phyloP scores from a whole-genome alignment of 805 yeast genomes.

The Pichia scutulata region DNA sequence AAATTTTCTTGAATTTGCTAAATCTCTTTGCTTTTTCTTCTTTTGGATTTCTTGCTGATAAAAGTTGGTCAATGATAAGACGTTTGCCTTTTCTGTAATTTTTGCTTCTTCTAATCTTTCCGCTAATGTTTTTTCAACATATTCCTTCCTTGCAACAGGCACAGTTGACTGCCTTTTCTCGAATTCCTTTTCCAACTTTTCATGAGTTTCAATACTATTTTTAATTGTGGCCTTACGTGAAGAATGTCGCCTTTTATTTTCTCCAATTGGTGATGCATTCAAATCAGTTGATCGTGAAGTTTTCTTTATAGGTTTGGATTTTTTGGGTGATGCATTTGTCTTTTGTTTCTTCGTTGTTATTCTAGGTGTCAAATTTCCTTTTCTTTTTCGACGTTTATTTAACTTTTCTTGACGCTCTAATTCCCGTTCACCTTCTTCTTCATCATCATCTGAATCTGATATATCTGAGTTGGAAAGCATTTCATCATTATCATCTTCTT shows the following conservation, averaged over 20 bases:
- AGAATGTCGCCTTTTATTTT: constrained; percentile 57
- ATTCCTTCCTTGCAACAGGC: constrained; percentile 28
- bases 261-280: constrained; percentile 21
- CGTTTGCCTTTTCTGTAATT: constrained; percentile 74
- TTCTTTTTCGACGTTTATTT: constrained; percentile 34
- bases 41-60: constrained; percentile 79
- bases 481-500: constrained; percentile 22
- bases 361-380: constrained; percentile 31
- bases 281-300: not conserved
- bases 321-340: not conserved
- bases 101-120: constrained; percentile 76
- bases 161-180: constrained; percentile 34
- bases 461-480: constrained; percentile 50
- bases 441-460: constrained; percentile 45
- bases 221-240: constrained; percentile 71
- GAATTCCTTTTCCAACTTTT: constrained; percentile 63
- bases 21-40: constrained; percentile 67
- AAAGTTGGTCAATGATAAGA: constrained; percentile 64
- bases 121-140: constrained; percentile 52
- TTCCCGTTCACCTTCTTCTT: constrained; percentile 41
- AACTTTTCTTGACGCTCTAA: constrained; percentile 26
- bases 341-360: constrained; percentile 13
- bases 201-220: constrained; percentile 68
- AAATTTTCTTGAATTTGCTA: constrained; percentile 57
- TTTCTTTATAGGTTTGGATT: not conserved